These are phyloP conservation scores for Crassisporium funariophilum DNA, from an alignment of 768 basidiomycete species.

Conservation along the genomic window DNA sequence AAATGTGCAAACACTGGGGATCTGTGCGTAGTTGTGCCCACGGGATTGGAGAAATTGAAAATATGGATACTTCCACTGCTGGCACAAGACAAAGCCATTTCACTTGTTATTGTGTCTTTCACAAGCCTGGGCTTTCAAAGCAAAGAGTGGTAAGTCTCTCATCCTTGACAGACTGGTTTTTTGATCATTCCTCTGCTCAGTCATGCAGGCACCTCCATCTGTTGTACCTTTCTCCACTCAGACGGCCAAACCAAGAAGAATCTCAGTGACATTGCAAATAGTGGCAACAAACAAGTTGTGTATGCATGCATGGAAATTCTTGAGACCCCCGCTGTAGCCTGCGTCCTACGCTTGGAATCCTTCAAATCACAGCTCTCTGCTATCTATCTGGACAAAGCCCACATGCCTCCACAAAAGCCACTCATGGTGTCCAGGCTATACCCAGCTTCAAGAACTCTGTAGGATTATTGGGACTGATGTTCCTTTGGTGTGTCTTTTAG, in stretches of 20 bases:
- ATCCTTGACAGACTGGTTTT: background rate
- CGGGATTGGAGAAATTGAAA: conserved; percentile 23
- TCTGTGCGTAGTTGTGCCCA: conserved; percentile 21
- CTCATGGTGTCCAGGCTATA: conserved; percentile 15
- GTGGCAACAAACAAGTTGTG: conserved; percentile 13
- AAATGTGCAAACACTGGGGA: conserved; percentile 19
- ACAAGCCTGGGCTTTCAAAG: conserved; percentile 26
- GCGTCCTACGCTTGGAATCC: conserved; percentile 13
- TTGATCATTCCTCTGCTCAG: conserved; percentile 3
- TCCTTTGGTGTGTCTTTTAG: conserved; percentile 16
- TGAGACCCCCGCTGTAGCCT: conserved; percentile 23
- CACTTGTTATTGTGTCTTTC: conserved; percentile 23
- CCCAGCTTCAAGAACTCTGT: conserved; percentile 11
- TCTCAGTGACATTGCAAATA: conserved; percentile 12
- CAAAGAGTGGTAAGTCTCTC: conserved; percentile 9
- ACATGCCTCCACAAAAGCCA: conserved; percentile 16
- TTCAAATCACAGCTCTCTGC: conserved; percentile 20
- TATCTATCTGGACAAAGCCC: conserved; percentile 25
- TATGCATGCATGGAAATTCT: conserved; percentile 29
- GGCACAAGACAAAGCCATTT: conserved; percentile 17
- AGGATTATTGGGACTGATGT: conserved; percentile 12
- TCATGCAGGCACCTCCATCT: conserved; percentile 1
- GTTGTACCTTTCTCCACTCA: conserved; percentile 14
- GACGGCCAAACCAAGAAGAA: conserved; percentile 5
- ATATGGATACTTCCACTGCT: conserved; percentile 22